A percentile compares a stretch with the other conserved stretches of the same genome.
These are phyloP conservation scores for Candida wancherniae DNA, from an alignment of 805 yeast genomes.

Conservation along the genomic window DNA sequence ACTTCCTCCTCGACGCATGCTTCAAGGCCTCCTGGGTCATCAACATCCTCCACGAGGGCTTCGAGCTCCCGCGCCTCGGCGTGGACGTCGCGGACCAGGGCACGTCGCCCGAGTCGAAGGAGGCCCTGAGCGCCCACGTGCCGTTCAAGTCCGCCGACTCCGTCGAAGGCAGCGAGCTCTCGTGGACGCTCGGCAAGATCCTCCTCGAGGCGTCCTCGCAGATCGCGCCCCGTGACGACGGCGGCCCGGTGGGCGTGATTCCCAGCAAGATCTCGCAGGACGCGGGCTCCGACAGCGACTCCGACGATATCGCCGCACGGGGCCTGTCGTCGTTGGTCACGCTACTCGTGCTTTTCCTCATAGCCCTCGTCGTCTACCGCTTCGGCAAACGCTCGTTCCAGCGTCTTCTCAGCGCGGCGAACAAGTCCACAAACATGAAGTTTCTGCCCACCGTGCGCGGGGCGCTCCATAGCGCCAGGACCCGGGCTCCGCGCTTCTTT, in stretches of 20 bases:
- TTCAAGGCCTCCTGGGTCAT: conserved; percentile 95
- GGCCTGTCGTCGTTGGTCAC: conserved; percentile 7
- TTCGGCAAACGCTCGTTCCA: conserved; percentile 1
- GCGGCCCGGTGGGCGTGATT: conserved; percentile 31
- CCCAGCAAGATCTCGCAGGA: conserved; percentile 36
- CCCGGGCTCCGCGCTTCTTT: conserved; percentile 14
- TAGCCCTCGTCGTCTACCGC: conserved; percentile 15
- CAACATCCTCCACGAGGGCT: conserved; percentile 87
- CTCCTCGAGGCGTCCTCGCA: conserved; percentile 76
- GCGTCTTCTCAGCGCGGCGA: neutral
- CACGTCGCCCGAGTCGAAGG: conserved; percentile 13
- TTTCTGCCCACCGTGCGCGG: conserved; percentile 12
- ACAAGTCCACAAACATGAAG: neutral
- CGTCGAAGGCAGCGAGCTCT: conserved; percentile 77
- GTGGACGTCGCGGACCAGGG: conserved; percentile 39
- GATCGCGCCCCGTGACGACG: conserved; percentile 24
- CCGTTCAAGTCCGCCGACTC: conserved; percentile 81
- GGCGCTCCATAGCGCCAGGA: conserved; percentile 6
- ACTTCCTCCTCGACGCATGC: conserved; percentile 66
- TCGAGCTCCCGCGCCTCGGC: conserved; percentile 72
- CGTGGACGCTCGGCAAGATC: conserved; percentile 94
- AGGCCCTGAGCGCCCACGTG: conserved; percentile 34
- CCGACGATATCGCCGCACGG: conserved; percentile 6
- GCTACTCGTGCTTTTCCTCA: conserved; percentile 15
- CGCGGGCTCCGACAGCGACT: conserved; percentile 17